These are phyloP conservation scores for Kandelia obovata DNA, from an alignment of 345 rosid species.

Conservation along the genomic window DNA sequence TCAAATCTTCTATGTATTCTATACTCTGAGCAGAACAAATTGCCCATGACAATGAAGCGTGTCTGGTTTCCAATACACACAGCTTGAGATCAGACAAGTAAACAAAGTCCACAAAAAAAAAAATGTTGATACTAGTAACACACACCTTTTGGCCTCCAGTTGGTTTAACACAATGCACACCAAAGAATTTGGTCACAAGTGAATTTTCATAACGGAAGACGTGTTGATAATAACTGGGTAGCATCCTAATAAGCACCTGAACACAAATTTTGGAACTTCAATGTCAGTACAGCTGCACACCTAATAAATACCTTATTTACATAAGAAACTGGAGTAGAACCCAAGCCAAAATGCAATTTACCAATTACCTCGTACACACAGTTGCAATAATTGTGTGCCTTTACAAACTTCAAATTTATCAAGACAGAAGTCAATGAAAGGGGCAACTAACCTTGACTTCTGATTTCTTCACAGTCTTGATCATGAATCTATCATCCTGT, in stretches of 20 bases:
- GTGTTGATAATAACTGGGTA: conserved; percentile 77
- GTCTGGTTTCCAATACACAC: conserved; percentile 47
- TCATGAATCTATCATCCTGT: conserved; percentile 96
- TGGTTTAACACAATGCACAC: conserved; percentile 96
- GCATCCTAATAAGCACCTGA: conserved; percentile 94
- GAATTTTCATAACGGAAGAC: conserved; percentile 71
- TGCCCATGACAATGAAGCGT: conserved; percentile 95
- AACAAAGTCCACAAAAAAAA: conserved; percentile 8
- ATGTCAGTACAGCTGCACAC: conserved; percentile 12
- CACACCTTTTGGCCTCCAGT: conserved; percentile 92
- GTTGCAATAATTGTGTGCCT: not conserved
- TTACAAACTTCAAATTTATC: conserved; percentile 4
- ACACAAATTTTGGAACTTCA: conserved; percentile 20
- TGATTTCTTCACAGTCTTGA: conserved; percentile 93
- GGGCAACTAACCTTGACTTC: conserved; percentile 91
- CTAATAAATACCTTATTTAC: not conserved
- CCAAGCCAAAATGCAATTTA: conserved; percentile 16
- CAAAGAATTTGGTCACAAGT: conserved; percentile 84
- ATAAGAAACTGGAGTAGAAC: conserved; percentile 17
- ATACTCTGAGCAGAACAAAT: conserved; percentile 91
- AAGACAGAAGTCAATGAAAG: conserved; percentile 22
- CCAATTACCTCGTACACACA: conserved; percentile 3
- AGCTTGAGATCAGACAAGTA: conserved; percentile 21
- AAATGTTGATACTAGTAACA: not conserved
- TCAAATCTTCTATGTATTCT: conserved; percentile 92